Base-by-base conservation (phyloP, 805 yeast genomes). In the Pichia scutulata region DNA sequence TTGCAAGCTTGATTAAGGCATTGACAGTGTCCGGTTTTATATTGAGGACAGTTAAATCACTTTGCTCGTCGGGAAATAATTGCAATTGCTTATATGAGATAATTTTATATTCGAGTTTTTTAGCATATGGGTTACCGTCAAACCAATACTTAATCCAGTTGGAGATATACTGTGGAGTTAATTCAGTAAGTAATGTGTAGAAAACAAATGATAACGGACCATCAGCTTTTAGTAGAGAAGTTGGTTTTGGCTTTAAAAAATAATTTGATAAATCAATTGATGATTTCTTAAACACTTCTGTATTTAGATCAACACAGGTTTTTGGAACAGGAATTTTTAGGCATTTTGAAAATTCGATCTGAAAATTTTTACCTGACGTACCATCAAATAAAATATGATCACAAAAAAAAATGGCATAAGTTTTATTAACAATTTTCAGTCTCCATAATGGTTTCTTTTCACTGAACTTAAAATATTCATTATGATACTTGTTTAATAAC, bases 381-480 rank as follows among this genome's bases (percentile, higher is more conserved):
- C 72, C 74, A 55, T 70, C 74, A 41, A 66, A 61, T n/a, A 67
- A 47, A 5, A 60, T 36, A 52, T 69, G 72, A 40, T 69, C 66
- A 47, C 61, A 63, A 23, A 52, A 52, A 30, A 68, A 50, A 10
- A 44, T 10, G 7, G 39, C 16, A 28, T 26, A 49, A n/a, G 41
- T 44, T 10, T 19, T 7, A 47, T 43, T 43, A 7, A 49, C 24
- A 9, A 49, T 24, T 26, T 49, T 39, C 23, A 42, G 8, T 30
- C 50, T 53, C 66, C 66, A 64, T 19, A 59, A 18, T 26, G 65
- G 64, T 18, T 40, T 49, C 10, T 25, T 36, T 8, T 19, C 25
- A 10, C 45, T 37, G 21, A 26, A 49, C 1, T 21, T 24, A 25
- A 49, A 49, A 0, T 12, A 16, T 28, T 22, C 41, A 26, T 28